Evolutionary conservation across 495 filamentous ascomycete species (phyloP), one percentile per base, ranked within the genome.

Genomic region (Collariella sp.): DNA sequence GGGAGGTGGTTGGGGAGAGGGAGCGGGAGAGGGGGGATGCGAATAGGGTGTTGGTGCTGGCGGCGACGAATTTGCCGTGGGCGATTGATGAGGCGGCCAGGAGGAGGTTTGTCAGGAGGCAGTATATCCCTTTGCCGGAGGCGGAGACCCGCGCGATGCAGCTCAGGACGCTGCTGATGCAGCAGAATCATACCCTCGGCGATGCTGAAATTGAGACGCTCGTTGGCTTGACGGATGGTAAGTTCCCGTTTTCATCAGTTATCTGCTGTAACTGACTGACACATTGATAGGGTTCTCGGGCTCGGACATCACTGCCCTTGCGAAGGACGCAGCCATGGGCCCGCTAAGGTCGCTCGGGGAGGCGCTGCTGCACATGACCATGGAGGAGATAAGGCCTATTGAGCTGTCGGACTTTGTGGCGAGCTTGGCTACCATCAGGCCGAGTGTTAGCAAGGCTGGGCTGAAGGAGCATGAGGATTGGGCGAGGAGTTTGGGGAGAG

Each of bases 291-390:
- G 91, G 46, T 99, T 95, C 74, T 95, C 89, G 34, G 94, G 93
- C 54, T 95, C 89, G 3, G 93, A 99, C 66, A 95, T 99, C 50
- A 99, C 93, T 10, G 93, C 93, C 6, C 73, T 99, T 22, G 94
- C 93, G 9, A 99, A 99, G 69, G 93, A 99, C 65, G 93, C 93
- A 10, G 93, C 93, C 22, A 99, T 99, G 93, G 94, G 93, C 0
- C 93, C 94, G 9, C 77, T 99, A 13, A 83, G 94, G 18, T 90
- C 87, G 51, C 76, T 99, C 2, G 93, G 93, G 19, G 94, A 97
- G 65, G 86, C 87, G 16, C 74, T 99, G 36, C 76, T 99, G 22
- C 81, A 87, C 57, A 96, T 91, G 72, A 84, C 84, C 4, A 93
- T 89, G 80, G 93, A 97, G 54, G 84, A 97, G 54, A 96, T 99